Percentiles rank a stretch among this genome's conserved stretches.
Conservation (phyloP, 2,329 filamentous ascomycete genomes). For the Aulographum hederae region DNA sequence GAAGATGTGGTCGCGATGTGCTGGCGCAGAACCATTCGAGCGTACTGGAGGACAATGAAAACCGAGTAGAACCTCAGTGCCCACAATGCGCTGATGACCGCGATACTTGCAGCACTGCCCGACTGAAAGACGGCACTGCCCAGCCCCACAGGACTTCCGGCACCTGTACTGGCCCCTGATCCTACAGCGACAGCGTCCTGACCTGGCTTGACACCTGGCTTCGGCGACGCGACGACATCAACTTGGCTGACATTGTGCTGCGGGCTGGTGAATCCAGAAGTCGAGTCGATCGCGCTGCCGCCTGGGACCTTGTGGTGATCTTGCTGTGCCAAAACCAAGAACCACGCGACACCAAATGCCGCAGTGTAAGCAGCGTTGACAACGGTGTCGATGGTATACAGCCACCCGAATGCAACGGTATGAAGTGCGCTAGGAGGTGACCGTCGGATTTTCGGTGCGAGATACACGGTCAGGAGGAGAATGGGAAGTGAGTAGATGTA, state of each 20-base stretch:
- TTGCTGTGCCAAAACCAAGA: slow-evolving; percentile 49
- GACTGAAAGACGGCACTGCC: neutral
- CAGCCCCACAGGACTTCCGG: neutral
- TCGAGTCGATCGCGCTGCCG: slow-evolving; percentile 38
- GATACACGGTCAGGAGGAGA: slow-evolving; percentile 47
- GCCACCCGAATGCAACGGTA: slow-evolving; percentile 63
- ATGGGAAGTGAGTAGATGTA: slow-evolving; percentile 72
- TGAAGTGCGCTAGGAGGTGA: slow-evolving; percentile 39
- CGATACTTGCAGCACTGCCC: slow-evolving; percentile 51
- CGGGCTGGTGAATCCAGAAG: slow-evolving; percentile 45
- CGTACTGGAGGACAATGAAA: slow-evolving; percentile 67
- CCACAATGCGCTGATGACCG: slow-evolving; percentile 57
- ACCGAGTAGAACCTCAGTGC: slow-evolving; percentile 67
- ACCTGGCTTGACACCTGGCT: slow-evolving; percentile 23
- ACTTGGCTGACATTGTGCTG: slow-evolving; percentile 42
- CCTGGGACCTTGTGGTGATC: slow-evolving; percentile 27
- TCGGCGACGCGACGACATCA: slow-evolving; percentile 31
- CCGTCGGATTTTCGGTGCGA: slow-evolving; percentile 63
- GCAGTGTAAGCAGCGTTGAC: slow-evolving; percentile 70
- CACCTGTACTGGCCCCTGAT: slow-evolving; percentile 10
- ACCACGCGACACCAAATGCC: slow-evolving; percentile 73
- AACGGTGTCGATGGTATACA: slow-evolving; percentile 67
- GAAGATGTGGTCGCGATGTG: slow-evolving; percentile 35
- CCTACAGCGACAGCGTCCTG: slow-evolving; percentile 34
- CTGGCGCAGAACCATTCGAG: slow-evolving; percentile 55